Base-by-base conservation (phyloP, 2,329 filamentous ascomycete genomes). In the Stemphylium beticola region DNA sequence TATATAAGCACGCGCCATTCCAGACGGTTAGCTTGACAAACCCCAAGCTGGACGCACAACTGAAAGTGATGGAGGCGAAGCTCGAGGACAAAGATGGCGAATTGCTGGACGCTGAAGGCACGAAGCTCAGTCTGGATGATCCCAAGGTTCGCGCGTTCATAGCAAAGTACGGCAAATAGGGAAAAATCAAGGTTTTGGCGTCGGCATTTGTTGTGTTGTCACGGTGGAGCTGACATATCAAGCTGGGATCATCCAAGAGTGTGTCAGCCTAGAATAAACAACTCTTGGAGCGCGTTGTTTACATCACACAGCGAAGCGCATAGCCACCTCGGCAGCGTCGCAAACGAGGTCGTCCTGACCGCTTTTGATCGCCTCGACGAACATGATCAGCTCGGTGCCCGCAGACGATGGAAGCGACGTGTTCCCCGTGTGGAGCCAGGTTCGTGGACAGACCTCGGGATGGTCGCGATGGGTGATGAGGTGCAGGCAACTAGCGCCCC, bases 1-100 rank as follows among this genome's bases (percentile, higher is more conserved):
- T 80, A 26, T 77, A 75, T 56, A 67, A 68, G n/a, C 71, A 78
- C 37, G 72, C 69, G 4, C 61, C 66, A 14, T 76, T 71, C 53
- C 58, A 65, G 38, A 52, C 62, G 20, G 63, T 74, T 29, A 57
- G 60, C 38, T 50, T 75, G 49, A 62, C 58, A 0, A 57, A 69
- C 39, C 36, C 60, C 11, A 61, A 59, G 31, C 37, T 74, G 34
- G 70, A 77, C 26, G 61, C 58, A 4, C 62, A 67, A 20, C 17
- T 80, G 50, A 72, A 72, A 22, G 56, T 55, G 12, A 63, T 79
- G 55, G 77, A 79, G 53, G 53, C 53, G 29, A 64, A 72, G 20
- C 71, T 79, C 32, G 73, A 77, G 55, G 61, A 62, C 4, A 63
- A 76, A 17, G 75, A 76, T 17, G 61, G 69, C n/a, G 65, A 74